Evolutionary conservation across 805 yeast species (phyloP).

Genomic region (Cyberlindnera veronae): DNA sequence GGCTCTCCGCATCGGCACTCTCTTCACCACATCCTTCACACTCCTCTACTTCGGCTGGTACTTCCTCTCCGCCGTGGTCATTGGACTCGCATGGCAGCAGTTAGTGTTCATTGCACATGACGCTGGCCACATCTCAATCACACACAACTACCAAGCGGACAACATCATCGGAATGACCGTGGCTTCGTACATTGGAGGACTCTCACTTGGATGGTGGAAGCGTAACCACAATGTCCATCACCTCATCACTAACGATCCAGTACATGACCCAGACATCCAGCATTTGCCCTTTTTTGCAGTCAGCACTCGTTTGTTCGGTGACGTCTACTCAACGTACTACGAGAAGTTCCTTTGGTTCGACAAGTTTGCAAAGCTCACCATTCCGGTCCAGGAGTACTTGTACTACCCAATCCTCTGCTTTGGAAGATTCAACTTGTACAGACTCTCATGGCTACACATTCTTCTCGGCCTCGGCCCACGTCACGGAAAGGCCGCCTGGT

Average conservation of each 20-base stretch:
- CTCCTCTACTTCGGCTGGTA: constrained; percentile 46
- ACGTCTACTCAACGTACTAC: constrained; percentile 77
- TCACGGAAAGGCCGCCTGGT: constrained; percentile 82
- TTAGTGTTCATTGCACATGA: constrained; percentile 85
- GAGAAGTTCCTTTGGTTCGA: constrained; percentile 68
- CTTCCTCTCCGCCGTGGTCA: constrained; percentile 52
- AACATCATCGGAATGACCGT: constrained; percentile 68
- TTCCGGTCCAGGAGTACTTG: constrained; percentile 64
- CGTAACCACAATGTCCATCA: constrained; percentile 93
- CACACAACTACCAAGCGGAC: constrained; percentile 76
- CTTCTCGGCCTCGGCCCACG: constrained; percentile 75
- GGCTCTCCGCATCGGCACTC: constrained; percentile 50
- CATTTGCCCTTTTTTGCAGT: constrained; percentile 91
- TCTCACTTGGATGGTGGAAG: constrained; percentile 94
- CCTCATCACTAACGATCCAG: constrained; percentile 85
- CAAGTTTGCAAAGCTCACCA: constrained; percentile 49
- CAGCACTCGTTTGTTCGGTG: constrained; percentile 61
- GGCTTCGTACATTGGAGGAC: constrained; percentile 83
- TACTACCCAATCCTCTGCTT: constrained; percentile 79
- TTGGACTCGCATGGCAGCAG: constrained; percentile 89
- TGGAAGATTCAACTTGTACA: constrained; percentile 82
- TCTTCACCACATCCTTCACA: constrained; percentile 48
- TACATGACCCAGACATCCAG: constrained; percentile 92
- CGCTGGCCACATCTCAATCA: constrained; percentile 81
- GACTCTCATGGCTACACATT: constrained; percentile 77